These are phyloP conservation scores for Cryptococcus amylolentus DNA, from an alignment of 1,284 basidiomycete genomes.

Conservation along the genomic window DNA sequence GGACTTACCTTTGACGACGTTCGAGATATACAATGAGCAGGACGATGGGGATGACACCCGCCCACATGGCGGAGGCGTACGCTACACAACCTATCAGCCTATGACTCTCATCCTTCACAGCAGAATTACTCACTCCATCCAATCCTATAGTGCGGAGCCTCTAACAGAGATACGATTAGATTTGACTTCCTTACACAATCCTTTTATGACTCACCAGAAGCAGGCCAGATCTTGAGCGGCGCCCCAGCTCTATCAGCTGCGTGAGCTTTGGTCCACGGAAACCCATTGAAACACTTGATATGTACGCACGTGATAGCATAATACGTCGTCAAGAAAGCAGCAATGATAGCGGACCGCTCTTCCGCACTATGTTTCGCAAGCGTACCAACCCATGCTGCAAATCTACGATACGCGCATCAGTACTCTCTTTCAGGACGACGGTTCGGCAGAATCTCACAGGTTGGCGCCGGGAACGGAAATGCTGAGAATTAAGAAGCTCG, in stretches of 20 bases:
- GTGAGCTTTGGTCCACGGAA: not conserved
- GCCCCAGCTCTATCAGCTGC: conserved; percentile 6
- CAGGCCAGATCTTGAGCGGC: conserved; percentile 16
- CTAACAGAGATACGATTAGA: too few relatives aligned
- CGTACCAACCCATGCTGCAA: conserved; percentile 11
- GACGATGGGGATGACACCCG: conserved; percentile 1
- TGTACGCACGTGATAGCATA: conserved; percentile 9
- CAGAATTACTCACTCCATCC: conserved; percentile 6
- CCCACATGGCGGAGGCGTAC: conserved; percentile 5
- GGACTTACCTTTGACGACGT: conserved; percentile 7
- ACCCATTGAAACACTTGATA: not conserved
- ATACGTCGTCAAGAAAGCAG: conserved; percentile 9
- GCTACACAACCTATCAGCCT: not conserved
- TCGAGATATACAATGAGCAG: conserved; percentile 5
- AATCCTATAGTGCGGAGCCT: conserved; percentile 14
- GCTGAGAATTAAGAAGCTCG: conserved; percentile 13
- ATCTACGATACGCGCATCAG: not conserved
- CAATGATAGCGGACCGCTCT: conserved; percentile 15
- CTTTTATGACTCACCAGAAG: not conserved
- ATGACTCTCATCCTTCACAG: too few relatives aligned
- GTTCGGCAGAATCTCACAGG: conserved; percentile 4
- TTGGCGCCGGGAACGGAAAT: conserved; percentile 2
- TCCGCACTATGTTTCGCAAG: conserved; percentile 14
- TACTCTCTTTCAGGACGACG: not conserved
- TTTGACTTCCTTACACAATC: not conserved